Percentiles rank a stretch among this genome's conserved stretches.
These are phyloP conservation scores for Fusarium coicis DNA, from an alignment of 2,329 filamentous ascomycete species.

Conservation along the genomic window DNA sequence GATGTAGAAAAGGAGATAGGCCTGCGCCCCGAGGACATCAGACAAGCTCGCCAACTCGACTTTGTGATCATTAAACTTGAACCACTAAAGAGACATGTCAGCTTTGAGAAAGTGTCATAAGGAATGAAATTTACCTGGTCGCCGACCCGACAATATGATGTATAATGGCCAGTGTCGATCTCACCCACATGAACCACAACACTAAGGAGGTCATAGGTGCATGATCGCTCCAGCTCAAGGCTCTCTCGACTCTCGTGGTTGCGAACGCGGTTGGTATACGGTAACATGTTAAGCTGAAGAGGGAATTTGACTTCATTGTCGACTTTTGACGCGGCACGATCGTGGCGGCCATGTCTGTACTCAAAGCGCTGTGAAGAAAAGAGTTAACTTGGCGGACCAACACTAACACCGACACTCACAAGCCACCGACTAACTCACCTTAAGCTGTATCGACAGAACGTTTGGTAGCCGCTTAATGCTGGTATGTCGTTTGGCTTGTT, in stretches of 20 bases:
- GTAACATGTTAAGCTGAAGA: conserved; percentile 86
- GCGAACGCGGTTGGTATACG: conserved; percentile 80
- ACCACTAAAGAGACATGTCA: conserved; percentile 72
- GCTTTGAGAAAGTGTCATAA: not conserved
- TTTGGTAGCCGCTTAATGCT: conserved; percentile 87
- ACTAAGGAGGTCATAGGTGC: conserved; percentile 86
- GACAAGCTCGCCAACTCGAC: conserved; percentile 85
- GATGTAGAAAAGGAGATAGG: conserved; percentile 91
- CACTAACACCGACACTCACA: not conserved
- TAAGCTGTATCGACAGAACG: conserved; percentile 90
- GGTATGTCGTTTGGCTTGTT: conserved; percentile 85
- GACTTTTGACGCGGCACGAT: conserved; percentile 83
- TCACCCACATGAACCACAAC: conserved; percentile 95
- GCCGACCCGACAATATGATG: conserved; percentile 86
- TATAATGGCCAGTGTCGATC: conserved; percentile 91
- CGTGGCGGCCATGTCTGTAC: conserved; percentile 72
- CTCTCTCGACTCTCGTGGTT: conserved; percentile 61
- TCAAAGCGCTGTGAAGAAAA: conserved; percentile 69
- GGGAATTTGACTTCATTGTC: conserved; percentile 89
- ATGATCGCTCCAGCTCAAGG: conserved; percentile 70
- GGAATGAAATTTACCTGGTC: conserved; percentile 62
- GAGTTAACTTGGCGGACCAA: conserved; percentile 2
- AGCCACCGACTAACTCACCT: conserved; percentile 64
- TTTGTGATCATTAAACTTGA: conserved; percentile 94
- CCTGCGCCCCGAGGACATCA: conserved; percentile 86